Base-by-base conservation (phyloP, 2,329 filamentous ascomycete genomes). In the Grosmannia serpens region DNA sequence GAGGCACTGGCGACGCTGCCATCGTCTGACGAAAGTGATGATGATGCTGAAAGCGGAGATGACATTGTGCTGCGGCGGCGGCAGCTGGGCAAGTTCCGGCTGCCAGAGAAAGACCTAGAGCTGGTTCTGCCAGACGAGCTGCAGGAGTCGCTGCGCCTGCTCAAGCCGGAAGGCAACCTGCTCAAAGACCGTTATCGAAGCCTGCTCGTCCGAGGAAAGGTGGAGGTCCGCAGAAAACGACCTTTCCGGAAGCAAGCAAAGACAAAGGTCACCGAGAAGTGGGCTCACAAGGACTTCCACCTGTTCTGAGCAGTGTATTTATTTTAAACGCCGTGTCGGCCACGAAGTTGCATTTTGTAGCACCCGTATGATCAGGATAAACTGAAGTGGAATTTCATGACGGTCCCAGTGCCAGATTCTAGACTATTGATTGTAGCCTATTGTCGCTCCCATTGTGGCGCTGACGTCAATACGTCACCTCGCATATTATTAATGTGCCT, bases 151-250 rank as follows among this genome's bases (percentile, higher is more conserved):
- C 74, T 96, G 67, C 73, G 94, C 68, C 73, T 91, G 68, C 74
- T 96, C 64, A 95, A 92, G 72, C 94, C 94, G 0, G 94, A 99
- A 72, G 94, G 94, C n/a, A 97, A 96, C 69, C 75, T 96, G 46
- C 77, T 99, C 65, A 90, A 90, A 65, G 94, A 99, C 68, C 82
- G 94, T 55, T 97, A 96, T 76, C 80, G 94, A 62, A 97, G 83
- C 70, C 78, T 97, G 73, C 77, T 97, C 62, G 81, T 97, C 38
- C 84, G 91, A 62, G 94, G 94, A 60, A 95, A 94, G 74, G 74
- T 99, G 61, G 94, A 99, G 77, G 82, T 83, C 55, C 81, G 94
- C 65, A 86, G 86, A 69, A 85, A 86, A 56, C 82, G 92, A 59
- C 82, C 86, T 8, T 92, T 94, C 74, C 81, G 81, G 67, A 95